Conservation (phyloP, 1,284 basidiomycete genomes). For the Cryptococcus sp. region DNA sequence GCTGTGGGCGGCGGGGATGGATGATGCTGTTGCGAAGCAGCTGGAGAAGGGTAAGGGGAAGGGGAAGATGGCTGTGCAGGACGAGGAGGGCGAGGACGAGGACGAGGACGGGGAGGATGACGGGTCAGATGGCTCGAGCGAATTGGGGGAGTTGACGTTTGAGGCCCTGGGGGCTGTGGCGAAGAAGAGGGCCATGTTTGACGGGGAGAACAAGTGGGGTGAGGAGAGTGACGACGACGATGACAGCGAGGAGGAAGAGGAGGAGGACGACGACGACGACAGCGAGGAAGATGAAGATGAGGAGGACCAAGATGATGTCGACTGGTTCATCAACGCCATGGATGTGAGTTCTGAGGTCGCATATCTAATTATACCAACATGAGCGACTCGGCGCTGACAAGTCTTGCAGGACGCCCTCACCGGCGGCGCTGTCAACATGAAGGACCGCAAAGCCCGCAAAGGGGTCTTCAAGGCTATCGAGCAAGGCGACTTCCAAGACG, state of each 20-base stretch:
- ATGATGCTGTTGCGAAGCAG: not conserved
- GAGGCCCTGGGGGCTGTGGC: slow-evolving; percentile 3
- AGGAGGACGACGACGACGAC: slow-evolving; percentile 37
- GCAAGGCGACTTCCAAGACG: slow-evolving; percentile 59
- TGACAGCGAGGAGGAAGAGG: slow-evolving; percentile 10
- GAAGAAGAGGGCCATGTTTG: slow-evolving; percentile 10
- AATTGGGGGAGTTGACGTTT: slow-evolving; percentile 11
- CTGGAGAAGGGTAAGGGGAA: not conserved
- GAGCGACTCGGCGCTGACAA: not conserved
- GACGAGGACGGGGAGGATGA: slow-evolving; percentile 13
- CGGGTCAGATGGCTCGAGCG: slow-evolving; percentile 1
- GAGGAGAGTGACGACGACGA: slow-evolving; percentile 13
- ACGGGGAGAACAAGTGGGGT: slow-evolving; percentile 15
- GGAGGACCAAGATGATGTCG: slow-evolving; percentile 58
- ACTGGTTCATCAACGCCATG: slow-evolving; percentile 62
- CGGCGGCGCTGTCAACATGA: slow-evolving; percentile 51
- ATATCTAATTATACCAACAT: not conserved
- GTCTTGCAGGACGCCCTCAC: slow-evolving; percentile 55
- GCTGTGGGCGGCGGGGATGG: not conserved
- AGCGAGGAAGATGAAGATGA: slow-evolving; percentile 48
- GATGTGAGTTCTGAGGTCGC: slow-evolving; percentile 55
- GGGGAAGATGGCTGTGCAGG: slow-evolving; percentile 1
- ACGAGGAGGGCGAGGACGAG: slow-evolving; percentile 8
- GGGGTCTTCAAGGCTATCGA: slow-evolving; percentile 63
- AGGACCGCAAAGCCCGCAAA: slow-evolving; percentile 58